Conservation (phyloP, 2,329 filamentous ascomycete genomes). For the Ascochyta fabae region DNA sequence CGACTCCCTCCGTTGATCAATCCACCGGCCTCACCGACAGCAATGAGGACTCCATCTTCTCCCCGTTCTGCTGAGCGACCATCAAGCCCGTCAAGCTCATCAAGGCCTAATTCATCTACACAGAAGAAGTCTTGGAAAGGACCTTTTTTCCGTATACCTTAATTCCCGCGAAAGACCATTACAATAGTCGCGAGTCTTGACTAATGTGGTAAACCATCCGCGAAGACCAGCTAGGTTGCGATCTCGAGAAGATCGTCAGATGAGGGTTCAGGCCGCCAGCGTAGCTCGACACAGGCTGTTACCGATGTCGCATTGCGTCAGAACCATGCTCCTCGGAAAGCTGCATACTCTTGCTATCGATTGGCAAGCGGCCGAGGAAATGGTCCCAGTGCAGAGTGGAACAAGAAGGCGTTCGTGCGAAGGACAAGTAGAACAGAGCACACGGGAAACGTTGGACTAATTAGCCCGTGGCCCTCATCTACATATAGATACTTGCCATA, state of each 20-base stretch:
- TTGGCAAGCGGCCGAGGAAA: background rate
- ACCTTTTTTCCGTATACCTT: constrained; percentile 41
- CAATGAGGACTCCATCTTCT: constrained; percentile 19
- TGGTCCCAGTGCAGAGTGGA: background rate
- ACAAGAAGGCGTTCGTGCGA: background rate
- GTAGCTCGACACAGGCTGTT: background rate
- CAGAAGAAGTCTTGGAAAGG: constrained; percentile 40
- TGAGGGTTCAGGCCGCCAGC: background rate
- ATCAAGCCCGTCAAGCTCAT: constrained; percentile 5
- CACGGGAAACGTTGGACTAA: constrained; percentile 4
- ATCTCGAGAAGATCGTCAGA: background rate
- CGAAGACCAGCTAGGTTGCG: background rate
- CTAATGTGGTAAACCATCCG: background rate
- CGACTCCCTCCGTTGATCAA: constrained; percentile 21
- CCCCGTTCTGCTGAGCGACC: constrained; percentile 8
- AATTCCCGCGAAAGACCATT: constrained; percentile 3
- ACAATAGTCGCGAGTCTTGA: background rate
- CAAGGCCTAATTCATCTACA: background rate
- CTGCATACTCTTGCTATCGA: background rate
- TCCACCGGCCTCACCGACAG: constrained; percentile 22
- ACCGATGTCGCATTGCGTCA: constrained; percentile 5
- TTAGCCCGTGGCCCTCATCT: constrained; percentile 1
- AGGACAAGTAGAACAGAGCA: constrained; percentile 1
- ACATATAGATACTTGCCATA: background rate
- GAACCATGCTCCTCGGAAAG: background rate